Evolutionary conservation across 2,329 filamentous ascomycete genomes (phyloP), one percentile per base, ranked within the genome.

Genomic region (Fusarium hainanense): DNA sequence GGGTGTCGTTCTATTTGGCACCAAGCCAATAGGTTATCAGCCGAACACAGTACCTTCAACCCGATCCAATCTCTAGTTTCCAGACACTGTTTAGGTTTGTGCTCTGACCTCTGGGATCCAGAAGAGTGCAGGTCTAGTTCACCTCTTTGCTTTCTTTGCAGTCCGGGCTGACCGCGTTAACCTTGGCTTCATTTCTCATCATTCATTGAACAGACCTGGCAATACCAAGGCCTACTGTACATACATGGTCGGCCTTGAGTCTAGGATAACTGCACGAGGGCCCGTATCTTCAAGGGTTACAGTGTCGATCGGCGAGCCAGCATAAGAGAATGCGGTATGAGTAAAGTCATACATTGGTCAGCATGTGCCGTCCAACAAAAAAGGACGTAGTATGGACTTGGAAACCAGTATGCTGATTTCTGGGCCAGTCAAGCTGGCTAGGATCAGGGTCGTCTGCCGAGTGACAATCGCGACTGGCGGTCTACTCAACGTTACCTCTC

Each of bases 391-490:
- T 61, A 30, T 23, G 52, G 47, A 30, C 46, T 57, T 43, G 46
- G 54, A 54, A 56, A 68, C 63, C 52, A 51, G 55, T 60, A 54
- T 50, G 27, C 27, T n/a, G 42, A 27, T 25, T 63, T 40, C 30
- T 40, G 48, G 61, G 37, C 58, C 52, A 30, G 40, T 40, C 42
- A 32, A 40, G 48, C 32, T 63, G 62, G 13, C 67, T 55, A 44
- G 68, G 67, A 65, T 68, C 54, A 64, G 48, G 58, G 46, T 51
- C 50, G 50, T 64, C 63, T 68, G 46, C 67, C 67, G 63, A 63
- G 54, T 68, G 67, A 59, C 50, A 70, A 68, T 62, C 46, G 62
- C 67, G 67, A 70, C 67, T 70, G 67, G 67, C 67, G 67, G 67
- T 70, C 67, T 69, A 57, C 41, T 69, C 43, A 56, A 55, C 51